Conservation (phyloP, 2,329 filamentous ascomycete genomes). For the Scytalidium sp. region DNA sequence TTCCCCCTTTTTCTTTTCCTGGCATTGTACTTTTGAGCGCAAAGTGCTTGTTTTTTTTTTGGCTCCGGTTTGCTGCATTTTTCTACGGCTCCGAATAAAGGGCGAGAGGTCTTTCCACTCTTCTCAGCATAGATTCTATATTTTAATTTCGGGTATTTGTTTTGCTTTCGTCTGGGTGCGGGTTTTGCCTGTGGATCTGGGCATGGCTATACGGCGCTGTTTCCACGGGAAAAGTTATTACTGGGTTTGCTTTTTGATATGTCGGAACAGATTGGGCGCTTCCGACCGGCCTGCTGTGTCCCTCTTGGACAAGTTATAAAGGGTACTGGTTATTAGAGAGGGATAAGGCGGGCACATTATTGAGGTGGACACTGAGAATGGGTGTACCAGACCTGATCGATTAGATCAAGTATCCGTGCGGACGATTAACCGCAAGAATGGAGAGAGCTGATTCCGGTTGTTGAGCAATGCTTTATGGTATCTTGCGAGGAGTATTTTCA, state of each 20-base stretch:
- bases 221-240: background rate
- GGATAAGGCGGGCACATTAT: too few species aligned
- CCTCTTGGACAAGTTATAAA: background rate
- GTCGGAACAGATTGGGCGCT: background rate
- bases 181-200: background rate
- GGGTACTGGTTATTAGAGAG: background rate
- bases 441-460: background rate
- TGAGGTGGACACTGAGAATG: too few species aligned
- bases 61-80: background rate
- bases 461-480: background rate
- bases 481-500: background rate
- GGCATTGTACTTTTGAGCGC: constrained; percentile 19
- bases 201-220: background rate
- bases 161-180: background rate
- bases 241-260: background rate
- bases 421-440: background rate
- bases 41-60: constrained; percentile 2
- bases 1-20: constrained; percentile 11
- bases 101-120: background rate
- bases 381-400: background rate
- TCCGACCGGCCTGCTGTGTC: background rate
- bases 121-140: background rate
- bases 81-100: background rate
- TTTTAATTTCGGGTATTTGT: background rate
- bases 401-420: background rate